These are phyloP conservation scores for Euphorbia neoarborescens DNA, from an alignment of 441 rosid species.

Conservation along the genomic window DNA sequence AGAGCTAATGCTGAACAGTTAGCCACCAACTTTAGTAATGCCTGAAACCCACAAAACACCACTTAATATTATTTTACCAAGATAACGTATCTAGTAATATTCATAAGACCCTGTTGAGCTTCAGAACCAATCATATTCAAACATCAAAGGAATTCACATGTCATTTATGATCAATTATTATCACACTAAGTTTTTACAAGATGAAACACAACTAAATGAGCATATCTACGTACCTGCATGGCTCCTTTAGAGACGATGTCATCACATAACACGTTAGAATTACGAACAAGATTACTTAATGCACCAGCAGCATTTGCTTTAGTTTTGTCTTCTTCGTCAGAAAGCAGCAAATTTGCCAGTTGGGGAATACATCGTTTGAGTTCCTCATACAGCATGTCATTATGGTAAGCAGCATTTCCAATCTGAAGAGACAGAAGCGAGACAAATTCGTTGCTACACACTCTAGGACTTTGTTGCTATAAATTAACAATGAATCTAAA, in stretches of 20 bases:
- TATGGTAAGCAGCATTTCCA: conserved; percentile 95
- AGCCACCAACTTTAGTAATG: conserved; percentile 61
- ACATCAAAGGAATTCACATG: no score
- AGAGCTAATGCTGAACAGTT: conserved; percentile 69
- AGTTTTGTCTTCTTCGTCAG: conserved; percentile 89
- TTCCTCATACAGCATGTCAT: conserved; percentile 72
- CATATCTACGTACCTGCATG: conserved; percentile 56
- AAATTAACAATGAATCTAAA: background rate
- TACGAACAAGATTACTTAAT: conserved; percentile 91
- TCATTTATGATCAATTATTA: no score
- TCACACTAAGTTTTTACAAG: background rate
- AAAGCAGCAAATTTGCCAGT: conserved; percentile 61
- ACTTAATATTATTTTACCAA: background rate
- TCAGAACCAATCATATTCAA: no score
- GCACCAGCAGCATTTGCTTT: conserved; percentile 99
- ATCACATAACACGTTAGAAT: conserved; percentile 80
- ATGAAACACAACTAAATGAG: background rate
- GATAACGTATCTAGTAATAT: background rate
- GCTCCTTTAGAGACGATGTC: conserved; percentile 92
- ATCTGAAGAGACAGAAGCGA: conserved; percentile 37
- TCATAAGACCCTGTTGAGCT: no score
- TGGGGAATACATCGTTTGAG: conserved; percentile 83
- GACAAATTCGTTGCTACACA: background rate
- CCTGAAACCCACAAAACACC: conserved; percentile 36
- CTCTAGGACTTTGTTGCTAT: background rate